Percentiles rank a stretch among this genome's conserved stretches.
phyloP scores from a whole-genome alignment of 1,284 basidiomycete genomes.

The Pholiota adiposa region DNA sequence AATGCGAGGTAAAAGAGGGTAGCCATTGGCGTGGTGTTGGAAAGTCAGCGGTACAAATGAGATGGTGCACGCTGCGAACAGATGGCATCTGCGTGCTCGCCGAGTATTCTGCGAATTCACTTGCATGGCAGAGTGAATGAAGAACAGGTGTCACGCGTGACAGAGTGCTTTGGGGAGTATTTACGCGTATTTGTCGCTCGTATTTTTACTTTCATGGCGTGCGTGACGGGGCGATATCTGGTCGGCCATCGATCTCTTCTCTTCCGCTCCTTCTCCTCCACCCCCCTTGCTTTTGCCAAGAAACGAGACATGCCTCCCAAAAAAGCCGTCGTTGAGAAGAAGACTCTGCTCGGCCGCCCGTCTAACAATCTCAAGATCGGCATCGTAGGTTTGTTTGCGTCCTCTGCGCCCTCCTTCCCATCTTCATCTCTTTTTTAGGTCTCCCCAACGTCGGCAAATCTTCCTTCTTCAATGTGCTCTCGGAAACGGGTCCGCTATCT shows the following conservation, averaged over 20 bases:
- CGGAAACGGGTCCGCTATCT: conserved; percentile 72
- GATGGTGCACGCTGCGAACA: too few relatives aligned
- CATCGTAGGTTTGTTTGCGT: conserved; percentile 83
- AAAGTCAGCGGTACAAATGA: too few relatives aligned
- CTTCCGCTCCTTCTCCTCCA: conserved; percentile 29
- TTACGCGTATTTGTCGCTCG: conserved; percentile 21
- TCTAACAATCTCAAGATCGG: conserved; percentile 95
- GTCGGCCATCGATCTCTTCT: conserved; percentile 25
- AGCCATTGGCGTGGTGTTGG: neutral
- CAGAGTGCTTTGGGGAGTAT: neutral
- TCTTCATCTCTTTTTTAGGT: conserved; percentile 49
- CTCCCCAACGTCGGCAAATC: conserved; percentile 95
- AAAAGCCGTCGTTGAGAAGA: conserved; percentile 85
- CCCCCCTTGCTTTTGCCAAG: conserved; percentile 35
- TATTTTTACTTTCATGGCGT: conserved; percentile 21
- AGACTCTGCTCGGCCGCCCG: conserved; percentile 84
- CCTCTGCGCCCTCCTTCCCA: conserved; percentile 21
- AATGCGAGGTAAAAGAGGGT: neutral
- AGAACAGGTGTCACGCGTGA: too few relatives aligned
- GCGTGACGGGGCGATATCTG: conserved; percentile 12
- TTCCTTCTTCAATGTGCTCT: conserved; percentile 94
- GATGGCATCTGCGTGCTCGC: too few relatives aligned
- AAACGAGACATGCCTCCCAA: conserved; percentile 79
- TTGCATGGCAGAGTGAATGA: too few relatives aligned
- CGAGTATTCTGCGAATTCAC: too few relatives aligned